Base-by-base conservation (phyloP, 306 rosid genomes). In the Malus asiatica region DNA sequence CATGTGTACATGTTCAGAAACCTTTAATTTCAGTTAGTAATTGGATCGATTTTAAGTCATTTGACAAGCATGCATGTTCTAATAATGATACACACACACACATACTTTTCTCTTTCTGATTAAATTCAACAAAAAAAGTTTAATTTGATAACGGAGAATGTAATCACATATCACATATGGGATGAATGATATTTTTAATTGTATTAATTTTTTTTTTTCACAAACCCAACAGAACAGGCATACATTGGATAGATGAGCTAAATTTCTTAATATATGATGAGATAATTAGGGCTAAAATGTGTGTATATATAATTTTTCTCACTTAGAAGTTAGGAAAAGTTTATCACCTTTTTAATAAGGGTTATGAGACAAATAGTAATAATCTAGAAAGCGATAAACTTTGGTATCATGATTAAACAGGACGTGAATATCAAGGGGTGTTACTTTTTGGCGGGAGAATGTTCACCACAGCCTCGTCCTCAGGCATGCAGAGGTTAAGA, bases 351-450 rank as follows among this genome's bases (percentile, higher is more conserved):
- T 12, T 20, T 29, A 62, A 29, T 62, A 58, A 55, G 30, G 4
- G 4, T 61, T 61, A 61, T 27, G 45, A 27, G 25, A 63, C 11
- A 30, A 15, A 29, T 63, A 63, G 29, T 65, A 40, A 25, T 14
- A 68, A 44, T 73, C 68, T 73, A 73, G 68, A 73, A 73, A 68
- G 57, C 58, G 16, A 42, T 32, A 23, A 40, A 60, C 27, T 60
- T 55, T 40, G 4, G 27, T 27, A 25, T 59, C 46, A 42, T 19
- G 59, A 69, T 29, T 30, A 73, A 74, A 45, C 73, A 60, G 81
- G 30, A 42, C 80, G 81, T 79, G 86, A 65, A 75, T 66, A 84
- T 60, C 88, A 84, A 84, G 84, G 83, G 76, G 73, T 66, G 68
- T 71, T 35, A 53, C 76, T 57, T 72, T 72, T 57, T 57, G 76